Conservation (phyloP, 1,139 yeast genomes). For the Spathaspora sp. region DNA sequence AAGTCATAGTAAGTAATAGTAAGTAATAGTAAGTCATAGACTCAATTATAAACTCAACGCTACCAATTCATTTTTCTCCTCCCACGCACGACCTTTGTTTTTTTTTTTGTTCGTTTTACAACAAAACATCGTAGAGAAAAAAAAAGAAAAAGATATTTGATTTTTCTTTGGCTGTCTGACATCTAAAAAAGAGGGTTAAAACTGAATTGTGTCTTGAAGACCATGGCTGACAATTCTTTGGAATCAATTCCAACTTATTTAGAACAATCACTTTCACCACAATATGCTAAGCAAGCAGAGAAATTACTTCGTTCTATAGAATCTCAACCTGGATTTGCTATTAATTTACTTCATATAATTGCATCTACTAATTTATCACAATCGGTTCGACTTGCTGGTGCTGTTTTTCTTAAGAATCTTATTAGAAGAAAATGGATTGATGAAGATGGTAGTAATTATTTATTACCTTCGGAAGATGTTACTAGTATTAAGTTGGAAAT, state of each 20-base stretch:
- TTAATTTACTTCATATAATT: slow-evolving; percentile 73
- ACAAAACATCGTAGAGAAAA: not conserved
- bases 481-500: slow-evolving; percentile 71
- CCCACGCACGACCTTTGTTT: not conserved
- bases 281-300: slow-evolving; percentile 62
- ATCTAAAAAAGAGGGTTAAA: not conserved
- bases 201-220: not conserved
- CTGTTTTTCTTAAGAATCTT: slow-evolving; percentile 86
- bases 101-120: not conserved
- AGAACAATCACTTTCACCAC: slow-evolving; percentile 51
- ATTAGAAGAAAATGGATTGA: slow-evolving; percentile 85
- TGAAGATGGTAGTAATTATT: slow-evolving; percentile 73
- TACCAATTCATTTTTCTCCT: not conserved
- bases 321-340: slow-evolving; percentile 66
- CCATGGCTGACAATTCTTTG: slow-evolving; percentile 36
- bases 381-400: slow-evolving; percentile 79
- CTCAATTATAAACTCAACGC: not conserved
- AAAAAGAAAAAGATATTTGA: not conserved
- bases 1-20: not conserved
- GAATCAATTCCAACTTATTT: slow-evolving; percentile 46
- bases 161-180: not conserved
- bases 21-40: not conserved
- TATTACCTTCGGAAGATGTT: slow-evolving; percentile 62
- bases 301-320: slow-evolving; percentile 60
- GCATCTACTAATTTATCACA: slow-evolving; percentile 57